Evolutionary conservation across 1,284 basidiomycete genomes (phyloP).

Genomic region (Sporisorium scitamineum): DNA sequence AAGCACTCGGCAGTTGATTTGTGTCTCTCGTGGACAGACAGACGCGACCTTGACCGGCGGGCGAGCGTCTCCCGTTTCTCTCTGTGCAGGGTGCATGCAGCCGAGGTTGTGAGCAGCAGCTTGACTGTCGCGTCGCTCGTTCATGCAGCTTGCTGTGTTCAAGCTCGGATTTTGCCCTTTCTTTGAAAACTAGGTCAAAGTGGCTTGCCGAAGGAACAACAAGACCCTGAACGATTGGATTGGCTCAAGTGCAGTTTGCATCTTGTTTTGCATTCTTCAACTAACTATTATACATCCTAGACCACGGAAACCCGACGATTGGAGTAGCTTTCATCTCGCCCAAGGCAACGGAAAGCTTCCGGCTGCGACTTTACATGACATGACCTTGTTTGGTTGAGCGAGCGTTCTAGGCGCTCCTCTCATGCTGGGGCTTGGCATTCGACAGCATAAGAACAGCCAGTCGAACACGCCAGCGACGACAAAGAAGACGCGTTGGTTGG

Average conservation of each 20-base stretch:
- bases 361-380: too few relatives aligned
- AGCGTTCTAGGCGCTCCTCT: background rate
- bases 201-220: background rate
- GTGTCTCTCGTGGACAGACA: background rate
- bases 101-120: background rate
- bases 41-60: background rate
- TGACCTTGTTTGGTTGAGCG: too few relatives aligned
- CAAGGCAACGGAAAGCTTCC: background rate
- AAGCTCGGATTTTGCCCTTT: too few relatives aligned
- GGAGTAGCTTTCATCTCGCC: background rate
- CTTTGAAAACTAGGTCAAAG: too few relatives aligned
- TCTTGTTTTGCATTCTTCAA: too few relatives aligned
- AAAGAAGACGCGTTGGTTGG: too few relatives aligned
- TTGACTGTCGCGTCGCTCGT: too few relatives aligned
- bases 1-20: background rate
- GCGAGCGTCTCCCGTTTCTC: background rate
- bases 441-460: background rate
- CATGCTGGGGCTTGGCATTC: background rate
- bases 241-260: too few relatives aligned
- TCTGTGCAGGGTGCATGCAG: background rate
- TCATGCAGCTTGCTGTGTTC: too few relatives aligned
- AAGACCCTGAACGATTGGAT: background rate
- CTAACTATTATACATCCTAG: too few relatives aligned
- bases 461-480: too few relatives aligned
- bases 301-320: background rate